Evolutionary conservation across 768 basidiomycete species (phyloP).

Genomic region (Paxillus ammoniavirescens): DNA sequence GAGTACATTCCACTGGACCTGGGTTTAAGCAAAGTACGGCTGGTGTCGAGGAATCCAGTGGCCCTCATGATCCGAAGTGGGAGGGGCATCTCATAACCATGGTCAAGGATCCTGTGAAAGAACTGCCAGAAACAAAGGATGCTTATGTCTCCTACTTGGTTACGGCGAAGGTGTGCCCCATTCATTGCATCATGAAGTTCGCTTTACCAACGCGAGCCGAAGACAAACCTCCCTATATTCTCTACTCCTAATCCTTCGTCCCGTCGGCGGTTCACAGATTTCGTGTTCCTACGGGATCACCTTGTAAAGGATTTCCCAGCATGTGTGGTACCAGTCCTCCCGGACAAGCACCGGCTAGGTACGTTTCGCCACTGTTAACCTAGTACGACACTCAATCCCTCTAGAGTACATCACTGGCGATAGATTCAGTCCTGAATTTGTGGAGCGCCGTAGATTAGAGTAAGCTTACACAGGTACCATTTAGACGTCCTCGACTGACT

Average conservation of each 20-base stretch:
- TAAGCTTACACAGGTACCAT: constrained; percentile 38
- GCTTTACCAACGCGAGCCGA: constrained; percentile 13
- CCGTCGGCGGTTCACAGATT: constrained; percentile 94
- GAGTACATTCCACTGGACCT: constrained; percentile 50
- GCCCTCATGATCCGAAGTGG: constrained; percentile 85
- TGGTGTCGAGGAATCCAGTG: constrained; percentile 60
- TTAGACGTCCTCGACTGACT: constrained; percentile 4
- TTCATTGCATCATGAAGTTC: not conserved
- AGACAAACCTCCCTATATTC: constrained; percentile 93
- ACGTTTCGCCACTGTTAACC: constrained; percentile 26
- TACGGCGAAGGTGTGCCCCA: constrained; percentile 67
- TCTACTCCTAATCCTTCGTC: constrained; percentile 69
- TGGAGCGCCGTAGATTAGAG: constrained; percentile 90
- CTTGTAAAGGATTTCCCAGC: constrained; percentile 92
- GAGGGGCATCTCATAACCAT: constrained; percentile 80
- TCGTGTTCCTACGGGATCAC: constrained; percentile 88
- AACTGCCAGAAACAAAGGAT: constrained; percentile 95
- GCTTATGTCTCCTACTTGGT: constrained; percentile 95
- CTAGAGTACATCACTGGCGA: constrained; percentile 97
- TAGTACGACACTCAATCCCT: constrained; percentile 2
- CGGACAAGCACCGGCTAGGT: constrained; percentile 97
- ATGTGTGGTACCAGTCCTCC: constrained; percentile 95
- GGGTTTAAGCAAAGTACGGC: constrained; percentile 82
- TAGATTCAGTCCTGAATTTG: constrained; percentile 94
- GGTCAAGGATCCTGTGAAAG: constrained; percentile 93